Evolutionary conservation across 345 rosid genomes (phyloP).

Genomic region (Nephelium lappaceum): DNA sequence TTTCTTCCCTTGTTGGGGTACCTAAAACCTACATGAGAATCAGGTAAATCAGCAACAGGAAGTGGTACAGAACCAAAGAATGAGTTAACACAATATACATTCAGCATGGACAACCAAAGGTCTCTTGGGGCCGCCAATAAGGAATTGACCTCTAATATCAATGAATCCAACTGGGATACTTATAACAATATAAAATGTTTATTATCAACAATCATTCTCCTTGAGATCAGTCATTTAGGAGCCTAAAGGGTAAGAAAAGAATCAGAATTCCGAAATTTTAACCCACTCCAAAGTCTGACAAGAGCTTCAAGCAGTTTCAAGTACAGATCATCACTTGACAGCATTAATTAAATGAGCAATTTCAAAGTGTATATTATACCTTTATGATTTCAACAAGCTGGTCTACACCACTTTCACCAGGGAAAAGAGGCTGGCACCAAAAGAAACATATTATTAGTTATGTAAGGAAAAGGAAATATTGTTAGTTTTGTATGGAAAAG

Average conservation of each 20-base stretch:
- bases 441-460: slow-evolving; percentile 15
- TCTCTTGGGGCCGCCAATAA: not conserved
- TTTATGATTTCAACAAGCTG: slow-evolving; percentile 97
- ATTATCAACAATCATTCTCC: not conserved
- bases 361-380: slow-evolving; percentile 43
- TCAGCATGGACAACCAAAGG: not conserved
- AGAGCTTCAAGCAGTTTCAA: not conserved
- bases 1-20: slow-evolving; percentile 97
- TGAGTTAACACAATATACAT: not conserved
- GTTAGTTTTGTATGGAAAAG: not conserved
- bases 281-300: not conserved
- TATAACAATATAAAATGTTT: not conserved
- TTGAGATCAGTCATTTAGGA: not conserved
- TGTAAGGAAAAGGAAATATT: too few species aligned
- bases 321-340: slow-evolving; percentile 3
- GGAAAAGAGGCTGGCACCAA: slow-evolving; percentile 79
- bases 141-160: not conserved
- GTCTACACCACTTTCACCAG: slow-evolving; percentile 98
- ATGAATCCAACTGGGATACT: not conserved
- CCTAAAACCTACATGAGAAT: slow-evolving; percentile 73
- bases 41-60: slow-evolving; percentile 1
- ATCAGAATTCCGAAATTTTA: not conserved
- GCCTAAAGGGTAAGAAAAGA: not conserved
- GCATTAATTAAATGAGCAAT: not conserved
- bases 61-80: not conserved